These are phyloP conservation scores for Physaria fendleri DNA, from an alignment of 345 rosid genomes.

Conservation along the genomic window DNA sequence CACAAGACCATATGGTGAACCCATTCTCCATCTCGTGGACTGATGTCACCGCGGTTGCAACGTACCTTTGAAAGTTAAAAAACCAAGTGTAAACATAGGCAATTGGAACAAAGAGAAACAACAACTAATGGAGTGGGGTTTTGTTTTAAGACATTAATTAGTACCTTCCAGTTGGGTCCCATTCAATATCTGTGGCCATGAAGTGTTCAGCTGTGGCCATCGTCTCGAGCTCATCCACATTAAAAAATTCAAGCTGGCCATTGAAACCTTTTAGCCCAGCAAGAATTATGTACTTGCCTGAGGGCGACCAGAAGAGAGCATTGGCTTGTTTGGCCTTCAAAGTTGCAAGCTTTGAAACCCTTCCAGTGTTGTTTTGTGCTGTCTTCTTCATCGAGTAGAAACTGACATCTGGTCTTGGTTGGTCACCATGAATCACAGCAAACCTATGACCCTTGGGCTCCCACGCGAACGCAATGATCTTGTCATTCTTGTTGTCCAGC, in stretches of 20 bases:
- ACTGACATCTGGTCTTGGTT: constrained; percentile 86
- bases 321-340: constrained; percentile 90
- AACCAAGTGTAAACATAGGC: not conserved
- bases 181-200: constrained; percentile 94
- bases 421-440: constrained; percentile 93
- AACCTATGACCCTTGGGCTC: constrained; percentile 97
- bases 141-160: not conserved
- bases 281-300: constrained; percentile 67
- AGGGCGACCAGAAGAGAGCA: constrained; percentile 97
- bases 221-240: constrained; percentile 90
- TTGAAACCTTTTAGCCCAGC: constrained; percentile 94
- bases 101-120: constrained; percentile 5
- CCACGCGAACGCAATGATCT: constrained; percentile 96
- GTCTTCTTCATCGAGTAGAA: constrained; percentile 68
- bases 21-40: constrained; percentile 99
- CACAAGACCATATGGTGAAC: constrained; percentile 91
- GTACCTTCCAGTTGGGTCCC: constrained; percentile 99
- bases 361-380: constrained; percentile 36
- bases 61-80: constrained; percentile 46
- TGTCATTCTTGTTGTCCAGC: constrained; percentile 92
- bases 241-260: constrained; percentile 88
- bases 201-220: constrained; percentile 93
- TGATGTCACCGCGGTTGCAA: constrained; percentile 83
- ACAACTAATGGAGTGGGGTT: not conserved
- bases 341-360: constrained; percentile 75